Percentiles rank a stretch among this genome's conserved stretches.
Evolutionary conservation across 176 grass and related monocot genomes (phyloP).

Genomic region (Aegilops tauschii): DNA sequence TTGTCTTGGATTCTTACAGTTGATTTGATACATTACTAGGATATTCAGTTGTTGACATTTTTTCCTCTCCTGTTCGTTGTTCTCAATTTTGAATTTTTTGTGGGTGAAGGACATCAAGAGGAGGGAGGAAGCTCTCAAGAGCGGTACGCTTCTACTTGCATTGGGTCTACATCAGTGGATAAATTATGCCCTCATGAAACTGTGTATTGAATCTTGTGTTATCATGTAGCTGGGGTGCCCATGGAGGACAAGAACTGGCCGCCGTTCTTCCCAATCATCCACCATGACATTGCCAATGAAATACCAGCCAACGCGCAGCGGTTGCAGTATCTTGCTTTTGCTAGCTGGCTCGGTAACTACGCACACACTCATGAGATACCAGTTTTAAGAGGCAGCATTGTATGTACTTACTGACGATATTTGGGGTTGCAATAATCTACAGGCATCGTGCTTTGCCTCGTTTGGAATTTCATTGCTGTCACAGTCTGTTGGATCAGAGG

Average conservation of each 20-base stretch:
- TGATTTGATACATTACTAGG: background rate
- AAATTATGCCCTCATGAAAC: background rate
- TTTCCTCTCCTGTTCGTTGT: background rate
- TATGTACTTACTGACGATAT: conserved; percentile 2
- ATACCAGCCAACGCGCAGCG: conserved; percentile 82
- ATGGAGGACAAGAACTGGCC: conserved; percentile 91
- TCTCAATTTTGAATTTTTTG: conserved; percentile 20
- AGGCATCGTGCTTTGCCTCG: conserved; percentile 89
- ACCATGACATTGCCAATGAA: conserved; percentile 90
- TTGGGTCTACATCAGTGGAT: conserved; percentile 5
- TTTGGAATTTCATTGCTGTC: conserved; percentile 87
- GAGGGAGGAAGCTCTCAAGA: conserved; percentile 69
- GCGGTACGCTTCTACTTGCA: conserved; percentile 31
- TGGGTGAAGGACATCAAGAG: conserved; percentile 67
- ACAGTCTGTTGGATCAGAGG: conserved; percentile 93
- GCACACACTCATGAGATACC: background rate
- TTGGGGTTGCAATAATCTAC: conserved; percentile 28
- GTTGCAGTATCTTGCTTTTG: conserved; percentile 87
- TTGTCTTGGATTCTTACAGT: background rate
- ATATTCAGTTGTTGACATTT: conserved; percentile 15
- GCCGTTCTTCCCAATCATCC: conserved; percentile 82
- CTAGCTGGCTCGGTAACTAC: conserved; percentile 74
- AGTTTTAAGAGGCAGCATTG: background rate
- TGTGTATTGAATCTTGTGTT: background rate
- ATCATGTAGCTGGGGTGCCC: conserved; percentile 48